Evolutionary conservation across 2,329 filamentous ascomycete species (phyloP), one percentile per base, ranked within the genome.

Genomic region (Ciborinia camelliae): DNA sequence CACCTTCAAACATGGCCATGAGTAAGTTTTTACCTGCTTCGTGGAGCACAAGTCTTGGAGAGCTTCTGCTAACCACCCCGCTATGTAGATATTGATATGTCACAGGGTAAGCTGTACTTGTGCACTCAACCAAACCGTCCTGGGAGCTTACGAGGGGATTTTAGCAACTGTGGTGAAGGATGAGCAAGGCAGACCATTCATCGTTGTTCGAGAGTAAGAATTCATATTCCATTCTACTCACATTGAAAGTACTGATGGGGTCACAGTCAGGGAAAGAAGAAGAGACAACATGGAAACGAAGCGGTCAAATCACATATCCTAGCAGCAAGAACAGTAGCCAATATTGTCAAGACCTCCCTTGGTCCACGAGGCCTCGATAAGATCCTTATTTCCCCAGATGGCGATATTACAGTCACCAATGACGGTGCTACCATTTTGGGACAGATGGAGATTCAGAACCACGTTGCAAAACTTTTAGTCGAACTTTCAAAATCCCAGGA

Each of bases 381-480:
- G 83, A 99, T 99, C 76, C 86, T 99, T 73, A 99, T 99, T 74
- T 99, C 95, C 60, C 91, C 95, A 68, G 95, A 99, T 77, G 95
- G 95, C 77, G 95, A 99, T 79, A 99, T 99, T 78, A 99, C 95
- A 68, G 92, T 99, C 68, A 99, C 95, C 72, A 99, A 99, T 81
- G 95, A 99, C 81, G 95, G 95, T 74, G 96, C 96, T 63, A 99
- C 95, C 53, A 99, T 99, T 74, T 83, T 99, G 71, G 89, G 91
- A 73, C 92, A 96, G 85, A 99, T 99, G 95, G 95, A 99, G 81
- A 94, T 99, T 72, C 91, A 91, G 72, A 98, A 99, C 84, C 94
- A 98, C 79, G 92, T 99, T 68, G 95, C 95, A 68, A 98, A 98
- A 81, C 84, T 99, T 60, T 82, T 99, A 66, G 95, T 99, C 58